Base-by-base conservation (phyloP, 2,329 filamentous ascomycete genomes). In the Mollisiaceae sp. region DNA sequence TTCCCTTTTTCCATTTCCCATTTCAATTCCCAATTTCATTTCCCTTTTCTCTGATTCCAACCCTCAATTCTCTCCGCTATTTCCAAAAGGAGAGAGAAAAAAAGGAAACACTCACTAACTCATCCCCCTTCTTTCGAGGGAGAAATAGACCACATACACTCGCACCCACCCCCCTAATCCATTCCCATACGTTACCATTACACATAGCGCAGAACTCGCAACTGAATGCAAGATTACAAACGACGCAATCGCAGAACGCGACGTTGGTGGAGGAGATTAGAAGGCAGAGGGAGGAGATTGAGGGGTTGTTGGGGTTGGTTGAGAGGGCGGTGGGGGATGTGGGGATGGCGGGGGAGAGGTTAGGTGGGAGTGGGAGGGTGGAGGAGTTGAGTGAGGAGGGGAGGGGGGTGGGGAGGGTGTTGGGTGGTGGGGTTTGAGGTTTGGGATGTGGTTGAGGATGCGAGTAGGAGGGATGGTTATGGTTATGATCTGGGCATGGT, bases 171-270 rank as follows among this genome's bases (percentile, higher is more conserved):
- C 76, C 79, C 3, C 78, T 89, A 45, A 78, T 88, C 24, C 76
- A 79, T 18, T 86, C 86, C 1, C 86, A 89, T 75, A 78, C 88
- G 27, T 75, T 79, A 6, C 84, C 85, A 0, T 79, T 84, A 60
- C 80, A 88, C 4, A 78, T 79, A 2, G 77, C 81, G 18, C 85
- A 88, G 73, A 83, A 83, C 62, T 82, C 81, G 2, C 82, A 83
- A 70, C 82, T 89, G 67, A 86, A 86, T 73, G 85, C 85, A 9
- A 80, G 79, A 56, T 78, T 89, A 39, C 83, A 85, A 72, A 86
- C 84, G 24, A 81, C 80, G 52, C 85, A 88, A 74, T 79, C 82
- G 18, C 81, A 84, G 71, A 90, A 90, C 73, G 82, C 83, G 15
- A 78, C 77, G 6, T 77, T 89, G 20, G 83, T 82, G 65, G 80